These are phyloP conservation scores for Phytophthora hybrid DNA, from an alignment of 352 stramenopile species.

Conservation along the genomic window DNA sequence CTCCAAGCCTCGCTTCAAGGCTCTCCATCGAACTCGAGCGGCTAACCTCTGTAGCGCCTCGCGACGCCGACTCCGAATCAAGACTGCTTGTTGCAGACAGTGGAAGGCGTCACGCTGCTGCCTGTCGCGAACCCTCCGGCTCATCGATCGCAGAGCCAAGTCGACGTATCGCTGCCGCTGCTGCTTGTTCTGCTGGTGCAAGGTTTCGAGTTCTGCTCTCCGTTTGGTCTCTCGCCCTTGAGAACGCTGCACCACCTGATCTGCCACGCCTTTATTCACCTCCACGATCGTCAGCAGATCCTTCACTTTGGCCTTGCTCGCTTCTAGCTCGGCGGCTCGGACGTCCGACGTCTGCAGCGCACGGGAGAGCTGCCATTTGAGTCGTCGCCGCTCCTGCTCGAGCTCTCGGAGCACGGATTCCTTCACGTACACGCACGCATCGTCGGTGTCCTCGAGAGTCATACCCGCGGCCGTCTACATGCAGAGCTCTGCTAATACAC, in stretches of 20 bases:
- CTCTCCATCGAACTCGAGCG: constrained; percentile 8
- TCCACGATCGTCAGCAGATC: constrained; percentile 75
- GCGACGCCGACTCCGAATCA: constrained; percentile 16
- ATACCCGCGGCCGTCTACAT: constrained; percentile 21
- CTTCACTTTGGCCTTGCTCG: constrained; percentile 59
- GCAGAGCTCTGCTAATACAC: constrained; percentile 2
- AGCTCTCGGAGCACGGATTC: constrained; percentile 58
- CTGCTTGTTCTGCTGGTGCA: constrained; percentile 31
- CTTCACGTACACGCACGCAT: constrained; percentile 57
- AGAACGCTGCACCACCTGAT: constrained; percentile 52
- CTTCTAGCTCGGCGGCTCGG: constrained; percentile 40
- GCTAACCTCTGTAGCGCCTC: constrained; percentile 14
- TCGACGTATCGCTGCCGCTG: constrained; percentile 37
- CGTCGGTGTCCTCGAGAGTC: constrained; percentile 20
- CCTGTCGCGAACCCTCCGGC: constrained; percentile 22
- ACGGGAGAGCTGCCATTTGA: constrained; percentile 64
- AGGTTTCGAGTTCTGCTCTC: constrained; percentile 39
- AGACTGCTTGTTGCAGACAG: constrained; percentile 8
- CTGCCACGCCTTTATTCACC: constrained; percentile 65
- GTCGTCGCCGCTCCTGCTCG: constrained; percentile 57
- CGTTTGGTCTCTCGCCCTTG: constrained; percentile 45
- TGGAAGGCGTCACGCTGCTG: constrained; percentile 38
- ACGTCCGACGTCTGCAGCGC: constrained; percentile 50
- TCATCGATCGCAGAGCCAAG: constrained; percentile 28
- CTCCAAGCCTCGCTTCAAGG: constrained; percentile 17